Conservation (phyloP, 345 rosid species). For the Arabis hirsuta region DNA sequence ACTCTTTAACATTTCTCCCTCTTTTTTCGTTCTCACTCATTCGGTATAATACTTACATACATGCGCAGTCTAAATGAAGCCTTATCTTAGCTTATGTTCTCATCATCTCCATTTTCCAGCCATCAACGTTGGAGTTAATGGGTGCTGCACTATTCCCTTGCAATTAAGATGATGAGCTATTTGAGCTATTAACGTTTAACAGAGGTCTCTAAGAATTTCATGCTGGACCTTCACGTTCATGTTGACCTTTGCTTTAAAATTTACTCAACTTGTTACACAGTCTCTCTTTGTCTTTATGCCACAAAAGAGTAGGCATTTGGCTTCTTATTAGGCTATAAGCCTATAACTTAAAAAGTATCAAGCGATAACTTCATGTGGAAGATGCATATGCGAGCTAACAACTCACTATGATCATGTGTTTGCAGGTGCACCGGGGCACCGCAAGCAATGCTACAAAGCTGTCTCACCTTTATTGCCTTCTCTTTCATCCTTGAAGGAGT, state of each 20-base stretch:
- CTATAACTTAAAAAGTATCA: neutral
- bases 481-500: conserved; percentile 77
- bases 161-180: no score
- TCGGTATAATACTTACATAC: neutral
- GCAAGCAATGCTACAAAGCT: conserved; percentile 71
- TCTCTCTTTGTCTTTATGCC: no score
- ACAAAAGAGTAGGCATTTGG: no score
- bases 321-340: no score
- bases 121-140: conserved; percentile 88
- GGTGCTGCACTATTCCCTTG: conserved; percentile 77
- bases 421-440: conserved; percentile 85
- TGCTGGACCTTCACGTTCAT: neutral
- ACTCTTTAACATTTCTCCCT: neutral
- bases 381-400: conserved; percentile 13
- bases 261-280: neutral
- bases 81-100: conserved; percentile 10
- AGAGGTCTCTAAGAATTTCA: neutral
- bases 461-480: conserved; percentile 85
- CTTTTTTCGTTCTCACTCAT: neutral
- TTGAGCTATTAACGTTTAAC: no score
- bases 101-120: conserved; percentile 51
- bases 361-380: neutral
- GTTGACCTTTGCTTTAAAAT: conserved; percentile 2
- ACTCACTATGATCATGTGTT: conserved; percentile 2
- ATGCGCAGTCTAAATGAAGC: neutral